Percentiles rank a stretch among this genome's conserved stretches.
Evolutionary conservation across 352 stramenopile genomes (phyloP).

Genomic region (Globisporangium acanthophoron): DNA sequence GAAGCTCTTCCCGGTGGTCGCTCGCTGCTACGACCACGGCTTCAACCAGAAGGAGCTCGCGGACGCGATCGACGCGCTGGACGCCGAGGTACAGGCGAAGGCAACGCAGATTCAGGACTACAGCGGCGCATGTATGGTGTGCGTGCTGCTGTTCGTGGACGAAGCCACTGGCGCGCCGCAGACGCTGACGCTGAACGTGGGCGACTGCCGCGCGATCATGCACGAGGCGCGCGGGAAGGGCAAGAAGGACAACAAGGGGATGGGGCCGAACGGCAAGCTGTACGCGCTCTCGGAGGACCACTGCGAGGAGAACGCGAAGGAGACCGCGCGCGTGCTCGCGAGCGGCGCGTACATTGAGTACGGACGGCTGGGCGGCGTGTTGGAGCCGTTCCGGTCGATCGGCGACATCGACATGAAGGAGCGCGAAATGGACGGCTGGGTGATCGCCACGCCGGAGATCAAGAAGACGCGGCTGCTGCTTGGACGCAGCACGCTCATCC

Average conservation of each 20-base stretch:
- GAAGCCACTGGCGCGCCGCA: slow-evolving; percentile 23
- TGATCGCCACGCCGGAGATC: slow-evolving; percentile 69
- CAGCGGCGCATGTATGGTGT: slow-evolving; percentile 64
- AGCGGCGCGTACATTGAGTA: slow-evolving; percentile 68
- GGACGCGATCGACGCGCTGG: slow-evolving; percentile 38
- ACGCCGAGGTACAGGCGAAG: slow-evolving; percentile 33
- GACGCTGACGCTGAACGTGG: slow-evolving; percentile 66
- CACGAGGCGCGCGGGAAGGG: slow-evolving; percentile 22
- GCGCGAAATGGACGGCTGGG: slow-evolving; percentile 63
- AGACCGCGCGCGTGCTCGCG: slow-evolving; percentile 51
- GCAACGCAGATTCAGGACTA: slow-evolving; percentile 36
- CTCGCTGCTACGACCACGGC: slow-evolving; percentile 29
- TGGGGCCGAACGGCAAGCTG: slow-evolving; percentile 10
- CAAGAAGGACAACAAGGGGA: slow-evolving; percentile 13
- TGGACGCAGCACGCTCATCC: slow-evolving; percentile 40
- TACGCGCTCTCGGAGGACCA: slow-evolving; percentile 61
- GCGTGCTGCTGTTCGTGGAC: slow-evolving; percentile 46
- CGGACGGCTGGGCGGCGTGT: slow-evolving; percentile 62
- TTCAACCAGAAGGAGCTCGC: slow-evolving; percentile 30
- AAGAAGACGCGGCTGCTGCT: slow-evolving; percentile 35
- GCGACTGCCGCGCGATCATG: slow-evolving; percentile 65
- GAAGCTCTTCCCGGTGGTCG: slow-evolving; percentile 37
- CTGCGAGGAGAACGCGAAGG: slow-evolving; percentile 49
- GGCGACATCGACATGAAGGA: slow-evolving; percentile 84
- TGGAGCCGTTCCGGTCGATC: slow-evolving; percentile 81